Evolutionary conservation across 108 stramenopile species (phyloP).

Genomic region (Pseudonitzschia delicatissima): DNA sequence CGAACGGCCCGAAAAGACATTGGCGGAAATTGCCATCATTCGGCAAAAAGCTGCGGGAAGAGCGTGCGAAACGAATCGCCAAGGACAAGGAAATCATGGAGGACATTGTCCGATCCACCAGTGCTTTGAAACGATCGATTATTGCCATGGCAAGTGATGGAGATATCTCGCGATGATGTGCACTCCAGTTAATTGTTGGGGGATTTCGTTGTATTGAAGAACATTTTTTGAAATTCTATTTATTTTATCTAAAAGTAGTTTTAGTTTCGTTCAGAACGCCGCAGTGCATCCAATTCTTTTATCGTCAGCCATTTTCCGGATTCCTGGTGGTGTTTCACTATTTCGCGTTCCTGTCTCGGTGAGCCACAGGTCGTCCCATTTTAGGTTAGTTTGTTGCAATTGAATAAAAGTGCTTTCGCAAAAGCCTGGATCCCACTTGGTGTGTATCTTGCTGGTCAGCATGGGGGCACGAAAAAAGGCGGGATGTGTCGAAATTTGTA

Average conservation of each 20-base stretch:
- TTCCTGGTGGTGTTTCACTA: constrained; percentile 44
- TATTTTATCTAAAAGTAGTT: neutral
- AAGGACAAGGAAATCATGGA: constrained; percentile 19
- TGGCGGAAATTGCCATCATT: constrained; percentile 30
- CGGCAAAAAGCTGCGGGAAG: constrained; percentile 20
- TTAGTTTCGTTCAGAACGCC: too few species aligned
- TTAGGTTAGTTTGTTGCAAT: constrained; percentile 36
- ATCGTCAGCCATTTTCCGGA: constrained; percentile 60
- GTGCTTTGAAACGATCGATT: constrained; percentile 29
- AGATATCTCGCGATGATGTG: too few species aligned
- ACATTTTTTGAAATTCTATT: neutral
- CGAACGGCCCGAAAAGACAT: constrained; percentile 24
- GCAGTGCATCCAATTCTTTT: neutral
- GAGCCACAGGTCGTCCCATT: constrained; percentile 79
- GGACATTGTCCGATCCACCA: constrained; percentile 14
- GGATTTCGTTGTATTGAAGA: too few species aligned
- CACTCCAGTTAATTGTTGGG: too few species aligned
- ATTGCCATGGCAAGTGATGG: constrained; percentile 21
- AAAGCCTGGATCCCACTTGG: constrained; percentile 75
- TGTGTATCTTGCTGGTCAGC: constrained; percentile 79
- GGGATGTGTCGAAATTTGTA: constrained; percentile 63
- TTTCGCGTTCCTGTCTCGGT: constrained; percentile 45
- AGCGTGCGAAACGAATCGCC: constrained; percentile 22
- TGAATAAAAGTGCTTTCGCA: constrained; percentile 75
- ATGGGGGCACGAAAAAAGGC: constrained; percentile 86